A percentile compares a stretch with the other conserved stretches of the same genome.
phyloP scores from a whole-genome alignment of 2,329 filamentous ascomycete species.

The Myriosclerotinia scirpicola region DNA sequence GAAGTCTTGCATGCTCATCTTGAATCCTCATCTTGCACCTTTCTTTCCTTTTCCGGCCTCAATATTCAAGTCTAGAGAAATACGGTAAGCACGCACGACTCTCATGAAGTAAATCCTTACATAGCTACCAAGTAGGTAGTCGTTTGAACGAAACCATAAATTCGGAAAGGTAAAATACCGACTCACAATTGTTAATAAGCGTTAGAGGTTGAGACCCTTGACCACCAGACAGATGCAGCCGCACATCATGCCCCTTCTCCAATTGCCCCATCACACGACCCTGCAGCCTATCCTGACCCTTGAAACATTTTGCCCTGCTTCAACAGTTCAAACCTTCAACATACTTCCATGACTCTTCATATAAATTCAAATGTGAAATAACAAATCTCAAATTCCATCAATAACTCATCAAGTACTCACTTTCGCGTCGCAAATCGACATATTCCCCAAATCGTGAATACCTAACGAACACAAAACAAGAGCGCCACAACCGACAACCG shows the following conservation, averaged over 20 bases:
- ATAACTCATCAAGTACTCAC: not conserved
- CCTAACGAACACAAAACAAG: not conserved
- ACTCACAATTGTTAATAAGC: not conserved
- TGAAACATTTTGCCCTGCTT: not conserved
- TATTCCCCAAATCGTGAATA: not conserved
- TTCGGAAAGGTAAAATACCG: not conserved
- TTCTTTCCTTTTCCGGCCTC: not conserved
- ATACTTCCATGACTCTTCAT: not conserved
- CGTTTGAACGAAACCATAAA: not conserved
- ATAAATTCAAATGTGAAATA: not conserved
- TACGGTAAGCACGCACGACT: not conserved
- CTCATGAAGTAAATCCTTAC: not conserved
- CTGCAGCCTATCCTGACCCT: not conserved
- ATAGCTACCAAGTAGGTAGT: not conserved
- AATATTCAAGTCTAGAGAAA: not conserved
- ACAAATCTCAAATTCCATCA: not conserved
- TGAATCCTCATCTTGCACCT: not conserved
- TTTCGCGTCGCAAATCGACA: not conserved
- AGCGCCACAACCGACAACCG: not conserved
- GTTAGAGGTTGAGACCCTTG: not conserved
- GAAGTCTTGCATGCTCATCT: not conserved
- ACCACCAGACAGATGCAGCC: not conserved
- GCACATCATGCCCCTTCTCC: not conserved
- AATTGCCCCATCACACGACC: constrained; percentile 9
- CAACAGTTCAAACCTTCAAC: not conserved